Base-by-base conservation (phyloP, 352 stramenopile species). In the Plasmopara viticola region DNA sequence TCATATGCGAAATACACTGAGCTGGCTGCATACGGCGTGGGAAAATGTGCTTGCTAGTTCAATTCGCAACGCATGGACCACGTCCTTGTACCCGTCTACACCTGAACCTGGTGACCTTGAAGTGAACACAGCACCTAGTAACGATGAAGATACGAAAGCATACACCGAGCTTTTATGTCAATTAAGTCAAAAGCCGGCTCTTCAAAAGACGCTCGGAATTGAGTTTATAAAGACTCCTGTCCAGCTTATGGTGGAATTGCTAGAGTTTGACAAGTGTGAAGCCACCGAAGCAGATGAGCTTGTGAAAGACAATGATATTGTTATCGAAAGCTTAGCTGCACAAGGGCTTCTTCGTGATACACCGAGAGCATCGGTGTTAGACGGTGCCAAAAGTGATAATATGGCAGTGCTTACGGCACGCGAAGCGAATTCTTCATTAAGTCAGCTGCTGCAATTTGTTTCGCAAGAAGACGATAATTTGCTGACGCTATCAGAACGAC, bases 261-360 rank as follows among this genome's bases (percentile, higher is more conserved):
- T 75, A 29, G 59, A 62, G 20, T 72, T 84, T 20, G 73, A 84
- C 49, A 66, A 70, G 41, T 48, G 53, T 1, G 70, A 84, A 20
- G 17, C 44, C 0, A 59, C 57, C 17, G 54, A 54, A 6, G 42
- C 44, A 9, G 55, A 72, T 28, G 66, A 76, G 44, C 35, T 78
- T 20, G 56, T 61, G 14, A 76, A 80, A 49, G 73, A 84, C 44
- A 74, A 84, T 42, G 73, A 82, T 46, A 84, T 84, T 25, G 70
- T 84, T 29, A 60, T 84, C 17, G 73, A 81, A 48, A 84, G 73
- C 47, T 57, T 84, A 46, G 74, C 73, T 25, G 52, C 72, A 2
- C 73, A 84, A 29, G 73, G 73, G 0, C 51, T 84, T 48, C 64
- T 84, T 25, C 68, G 73, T 38, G 73, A 84, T 44, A 52, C 66